phyloP scores from a whole-genome alignment of 1,284 basidiomycete species.

The Coniferiporia sulphurascens region DNA sequence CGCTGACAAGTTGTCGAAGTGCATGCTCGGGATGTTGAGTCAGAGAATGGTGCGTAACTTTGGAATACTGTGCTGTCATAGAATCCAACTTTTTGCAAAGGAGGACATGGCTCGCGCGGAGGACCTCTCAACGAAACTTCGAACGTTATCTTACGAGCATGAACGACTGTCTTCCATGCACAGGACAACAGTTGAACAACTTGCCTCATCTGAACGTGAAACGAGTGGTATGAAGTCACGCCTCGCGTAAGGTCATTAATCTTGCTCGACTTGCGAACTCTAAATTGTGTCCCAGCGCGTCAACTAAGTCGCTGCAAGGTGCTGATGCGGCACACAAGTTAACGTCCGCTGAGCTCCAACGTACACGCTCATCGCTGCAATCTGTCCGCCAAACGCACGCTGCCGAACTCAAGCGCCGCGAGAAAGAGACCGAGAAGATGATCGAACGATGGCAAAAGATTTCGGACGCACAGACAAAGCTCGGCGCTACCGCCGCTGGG shows the following conservation, averaged over 20 bases:
- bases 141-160: constrained; percentile 79
- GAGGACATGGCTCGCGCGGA: constrained; percentile 81
- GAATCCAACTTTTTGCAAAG: constrained; percentile 34
- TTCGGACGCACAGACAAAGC: constrained; percentile 59
- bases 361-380: constrained; percentile 58
- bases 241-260: constrained; percentile 47
- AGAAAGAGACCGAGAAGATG: constrained; percentile 77
- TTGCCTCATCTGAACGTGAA: constrained; percentile 71
- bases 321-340: constrained; percentile 64
- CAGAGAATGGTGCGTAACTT: constrained; percentile 67
- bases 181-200: constrained; percentile 46
- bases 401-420: constrained; percentile 75
- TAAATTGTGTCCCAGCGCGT: constrained; percentile 36
- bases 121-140: constrained; percentile 65
- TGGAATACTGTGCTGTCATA: neutral
- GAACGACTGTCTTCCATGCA: constrained; percentile 70
- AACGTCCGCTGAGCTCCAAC: constrained; percentile 61
- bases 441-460: constrained; percentile 74
- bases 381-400: constrained; percentile 61
- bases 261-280: neutral
- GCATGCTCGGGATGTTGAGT: constrained; percentile 72
- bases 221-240: constrained; percentile 67
- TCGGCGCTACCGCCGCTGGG: constrained; percentile 40
- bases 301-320: constrained; percentile 48
- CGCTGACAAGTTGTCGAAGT: constrained; percentile 66